Evolutionary conservation across 2,329 filamentous ascomycete genomes (phyloP).

Genomic region (Lasiodiplodia sp.): DNA sequence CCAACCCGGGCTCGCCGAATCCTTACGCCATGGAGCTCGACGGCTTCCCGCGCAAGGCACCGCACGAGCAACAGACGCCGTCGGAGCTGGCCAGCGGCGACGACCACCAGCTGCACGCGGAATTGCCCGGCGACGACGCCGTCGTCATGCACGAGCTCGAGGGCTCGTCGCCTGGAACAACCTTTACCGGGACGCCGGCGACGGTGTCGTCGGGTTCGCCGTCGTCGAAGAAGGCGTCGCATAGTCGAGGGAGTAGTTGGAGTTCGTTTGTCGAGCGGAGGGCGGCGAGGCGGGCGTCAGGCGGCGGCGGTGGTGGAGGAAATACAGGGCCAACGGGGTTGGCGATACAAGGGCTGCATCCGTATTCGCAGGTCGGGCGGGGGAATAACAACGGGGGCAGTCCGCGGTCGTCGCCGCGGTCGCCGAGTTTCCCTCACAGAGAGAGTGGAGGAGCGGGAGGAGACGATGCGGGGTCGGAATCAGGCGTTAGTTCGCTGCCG

Average conservation of each 20-base stretch:
- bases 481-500: constrained; percentile 9
- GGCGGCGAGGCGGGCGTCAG: not conserved
- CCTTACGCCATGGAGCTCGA: constrained; percentile 22
- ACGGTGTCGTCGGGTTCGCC: not conserved
- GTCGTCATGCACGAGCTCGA: constrained; percentile 10
- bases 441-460: not conserved
- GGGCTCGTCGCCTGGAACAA: not conserved
- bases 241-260: not conserved
- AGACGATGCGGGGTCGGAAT: not conserved
- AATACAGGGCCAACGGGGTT: not conserved
- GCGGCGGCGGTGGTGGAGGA: not conserved
- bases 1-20: not conserved
- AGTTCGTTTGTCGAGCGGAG: not conserved
- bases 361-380: not conserved
- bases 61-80: not conserved
- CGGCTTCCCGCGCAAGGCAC: constrained; percentile 5
- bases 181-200: not conserved
- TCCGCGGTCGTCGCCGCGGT: not conserved
- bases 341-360: constrained; percentile 5
- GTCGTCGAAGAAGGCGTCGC: not conserved
- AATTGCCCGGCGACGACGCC: constrained; percentile 7
- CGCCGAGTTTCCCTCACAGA: not conserved
- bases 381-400: not conserved
- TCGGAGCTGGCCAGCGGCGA: constrained; percentile 21
- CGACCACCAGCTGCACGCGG: not conserved